Base-by-base conservation (phyloP, 192 early-diverging fungal genomes). In the Linnemannia hyalina region DNA sequence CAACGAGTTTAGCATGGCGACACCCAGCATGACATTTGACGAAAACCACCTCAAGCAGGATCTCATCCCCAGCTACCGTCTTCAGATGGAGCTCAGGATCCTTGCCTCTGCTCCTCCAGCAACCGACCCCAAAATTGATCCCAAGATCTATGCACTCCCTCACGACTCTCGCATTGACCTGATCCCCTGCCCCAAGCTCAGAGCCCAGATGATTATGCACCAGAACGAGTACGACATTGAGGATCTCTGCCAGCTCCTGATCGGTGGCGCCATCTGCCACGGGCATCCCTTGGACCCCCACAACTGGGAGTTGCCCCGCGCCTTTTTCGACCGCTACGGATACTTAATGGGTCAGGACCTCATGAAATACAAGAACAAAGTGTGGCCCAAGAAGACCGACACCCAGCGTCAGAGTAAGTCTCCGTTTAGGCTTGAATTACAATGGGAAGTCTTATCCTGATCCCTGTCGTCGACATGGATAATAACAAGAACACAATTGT, bases 101-200 rank as follows among this genome's bases (percentile, higher is more conserved):
- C 49, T 86, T 8, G 84, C 84, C 46, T 86, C 84, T 68, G 84
- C 84, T 13, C 32, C 75, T 49, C 84, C 84, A n/a, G 84, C 80
- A 18, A 77, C 84, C 41, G 84, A 86, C 42, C 84, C 84, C 29
- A 73, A 71, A 38, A 86, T 86, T 47, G 84, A 86, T 32, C 84
- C 84, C 49, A 80, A 86, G 68, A 75, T 86, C 15, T 86, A 86
- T 68, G 68, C 75, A 4, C 55, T 83, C 36, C 79, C 82, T 68
- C 89, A 88, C 60, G 89, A 89, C 73, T 72, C 82, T 13, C 77
- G 89, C 38, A 89, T 89, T 35, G 89, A 82, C 57, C 42, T 89
- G 73, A 89, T 89, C 49, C 89, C 89, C 20, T 89, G 89, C 72
- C 80, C 86, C 8, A 86, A 89, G 40, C 78, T 89, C 2, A 49